Percentiles rank a stretch among this genome's conserved stretches.
Conservation (phyloP, 2,329 filamentous ascomycete genomes). For the Ophiocordyceps camponoti-floridani region DNA sequence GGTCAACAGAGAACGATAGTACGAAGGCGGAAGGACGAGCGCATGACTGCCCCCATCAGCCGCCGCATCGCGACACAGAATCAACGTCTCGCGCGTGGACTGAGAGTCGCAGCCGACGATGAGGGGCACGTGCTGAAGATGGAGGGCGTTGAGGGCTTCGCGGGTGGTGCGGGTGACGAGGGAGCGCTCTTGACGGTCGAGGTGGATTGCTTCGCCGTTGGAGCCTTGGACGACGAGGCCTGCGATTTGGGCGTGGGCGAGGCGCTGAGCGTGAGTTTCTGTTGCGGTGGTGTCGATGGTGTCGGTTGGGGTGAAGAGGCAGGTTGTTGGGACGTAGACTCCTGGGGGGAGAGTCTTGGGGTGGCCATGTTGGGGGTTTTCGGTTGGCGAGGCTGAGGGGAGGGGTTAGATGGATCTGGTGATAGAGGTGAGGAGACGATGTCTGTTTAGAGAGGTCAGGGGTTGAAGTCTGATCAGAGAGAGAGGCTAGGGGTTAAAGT, state of each 20-base stretch:
- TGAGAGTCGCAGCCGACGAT: slow-evolving; percentile 55
- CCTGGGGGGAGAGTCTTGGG: slow-evolving; percentile 13
- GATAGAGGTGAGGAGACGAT: too few relatives aligned
- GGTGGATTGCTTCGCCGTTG: slow-evolving; percentile 57
- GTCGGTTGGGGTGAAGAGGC: slow-evolving; percentile 39
- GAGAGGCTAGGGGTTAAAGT: too few relatives aligned
- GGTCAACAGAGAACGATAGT: slow-evolving; percentile 44
- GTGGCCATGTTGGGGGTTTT: neutral
- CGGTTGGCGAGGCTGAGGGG: neutral
- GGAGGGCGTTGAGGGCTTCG: slow-evolving; percentile 37
- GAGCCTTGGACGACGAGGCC: slow-evolving; percentile 54
- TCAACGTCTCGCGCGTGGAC: slow-evolving; percentile 48
- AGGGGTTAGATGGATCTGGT: neutral
- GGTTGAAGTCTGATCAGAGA: too few relatives aligned
- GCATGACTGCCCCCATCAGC: slow-evolving; percentile 47
- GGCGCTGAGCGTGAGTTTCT: slow-evolving; percentile 33
- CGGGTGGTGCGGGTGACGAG: slow-evolving; percentile 43
- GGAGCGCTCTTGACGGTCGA: slow-evolving; percentile 46
- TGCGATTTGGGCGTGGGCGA: slow-evolving; percentile 44
- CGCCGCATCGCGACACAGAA: slow-evolving; percentile 46
- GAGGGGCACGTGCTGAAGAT: slow-evolving; percentile 36
- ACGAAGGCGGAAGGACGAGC: slow-evolving; percentile 50
- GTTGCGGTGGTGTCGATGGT: slow-evolving; percentile 35
- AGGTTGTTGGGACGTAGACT: slow-evolving; percentile 45
- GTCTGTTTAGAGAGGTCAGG: too few relatives aligned